Base-by-base conservation (phyloP, 1,139 yeast species). In the Geotrichum fermentans region DNA sequence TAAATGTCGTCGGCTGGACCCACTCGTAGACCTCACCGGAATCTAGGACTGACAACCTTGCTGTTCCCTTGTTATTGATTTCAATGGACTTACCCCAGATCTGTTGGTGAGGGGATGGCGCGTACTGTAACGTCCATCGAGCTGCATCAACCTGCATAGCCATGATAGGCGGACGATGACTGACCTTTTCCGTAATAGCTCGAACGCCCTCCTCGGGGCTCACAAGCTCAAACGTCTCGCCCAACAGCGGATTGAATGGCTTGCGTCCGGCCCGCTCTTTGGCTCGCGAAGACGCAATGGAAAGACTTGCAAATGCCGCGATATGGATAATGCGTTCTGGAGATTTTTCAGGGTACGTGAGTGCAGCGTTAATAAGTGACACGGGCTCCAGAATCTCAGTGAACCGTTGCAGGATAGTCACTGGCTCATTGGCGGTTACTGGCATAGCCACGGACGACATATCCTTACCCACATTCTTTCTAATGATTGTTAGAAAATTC, bases 71-170 rank as follows among this genome's bases (percentile, higher is more conserved):
- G 55, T 88, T 87, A 43, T 78, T 77, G 52, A 92, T 72, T 65
- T 92, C 97, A 13, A 88, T 80, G 38, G 89, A 83, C 67, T 92
- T 92, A 47, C 97, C 97, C 95, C 97, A 92, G 60, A 87, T 88
- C 64, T 88, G 89, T 60, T 90, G 97, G 28, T 79, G 77, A 0
- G 98, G 97, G 29, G 82, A 74, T 2, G 94, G 80, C 11, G 85
- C 76, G 63, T 81, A 87, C 41, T 77, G 75, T 45, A 88, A 71
- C n/a, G 78, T 78, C 97, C 98, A 92, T 28, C 74, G 68, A 10
- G 70, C 67, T 18, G 87, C 73, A 54, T 90, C 96, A 4, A 80
- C 88, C 61, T 79, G 82, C 36, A 83, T 73, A 1, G 96, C 96
- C 71, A 87, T 80, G 1, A 87, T 78, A 18, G 83, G 87, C 1